Evolutionary conservation across 1,139 yeast genomes (phyloP), one percentile per base, ranked within the genome.

Genomic region (Saccharomyces pastorianus): DNA sequence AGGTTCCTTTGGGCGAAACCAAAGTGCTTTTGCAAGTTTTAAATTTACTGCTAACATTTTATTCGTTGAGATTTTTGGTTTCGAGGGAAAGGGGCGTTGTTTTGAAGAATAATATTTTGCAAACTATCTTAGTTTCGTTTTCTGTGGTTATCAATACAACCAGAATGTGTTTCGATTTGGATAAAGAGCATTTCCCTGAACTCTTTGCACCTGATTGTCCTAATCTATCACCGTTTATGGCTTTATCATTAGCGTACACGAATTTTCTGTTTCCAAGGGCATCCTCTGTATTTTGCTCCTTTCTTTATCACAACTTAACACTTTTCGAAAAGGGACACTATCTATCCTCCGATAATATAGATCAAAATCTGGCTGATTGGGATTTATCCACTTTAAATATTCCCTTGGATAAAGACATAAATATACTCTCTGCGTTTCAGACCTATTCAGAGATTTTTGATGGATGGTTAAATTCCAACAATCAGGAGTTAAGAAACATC

Each of bases 291-390:
- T 59, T 60, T 41, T 58, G 59, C 49, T 53, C 59, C 2, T 53
- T 61, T 31, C 48, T 55, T 13, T 61, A 59, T 56, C 52, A 58
- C 11, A 60, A 57, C 34, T 32, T 59, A 27, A 62, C 63, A 1
- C 29, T 60, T n/a, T 61, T 61, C 47, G 61, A 58, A 34, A 57
- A 52, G 29, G 60, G 61, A 1, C 26, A 53, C 5, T 50, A 56
- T 42, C 47, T 56, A 4, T 49, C 52, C 1, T 6, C 46, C 11
- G 53, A 53, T 27, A 34, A 51, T 13, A 9, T 17, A 31, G 51
- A 50, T 14, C 2, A 20, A 8, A 13, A 20, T 1, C 47, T 25
- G 8, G 47, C 47, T 4, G 53, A 58, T 9, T 58, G 63, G 58
- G 63, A 61, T 28, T 50, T 56, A 28, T 48, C 53, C 2, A 53